These are phyloP conservation scores for Punica granatum DNA, from an alignment of 345 rosid species.

Conservation along the genomic window DNA sequence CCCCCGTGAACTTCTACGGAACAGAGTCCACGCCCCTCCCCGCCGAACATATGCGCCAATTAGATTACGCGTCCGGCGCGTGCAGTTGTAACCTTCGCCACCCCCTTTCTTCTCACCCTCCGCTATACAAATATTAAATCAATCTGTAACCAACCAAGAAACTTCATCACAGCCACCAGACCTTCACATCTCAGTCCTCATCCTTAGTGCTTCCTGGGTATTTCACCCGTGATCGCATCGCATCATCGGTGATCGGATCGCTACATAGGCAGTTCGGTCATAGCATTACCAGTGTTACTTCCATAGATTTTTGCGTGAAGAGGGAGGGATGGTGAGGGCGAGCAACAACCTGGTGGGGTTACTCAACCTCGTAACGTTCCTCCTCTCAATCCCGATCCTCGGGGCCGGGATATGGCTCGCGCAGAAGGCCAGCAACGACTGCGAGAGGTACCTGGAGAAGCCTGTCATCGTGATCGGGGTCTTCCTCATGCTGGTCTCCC, in stretches of 20 bases:
- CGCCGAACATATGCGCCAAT: neutral
- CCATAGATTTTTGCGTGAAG: no score
- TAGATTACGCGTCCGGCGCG: slow-evolving; percentile 2
- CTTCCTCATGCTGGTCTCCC: slow-evolving; percentile 64
- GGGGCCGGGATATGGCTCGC: slow-evolving; percentile 67
- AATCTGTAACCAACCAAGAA: neutral
- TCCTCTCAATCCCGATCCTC: slow-evolving; percentile 74
- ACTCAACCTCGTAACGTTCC: slow-evolving; percentile 66
- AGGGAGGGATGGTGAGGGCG: slow-evolving; percentile 29
- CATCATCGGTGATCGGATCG: neutral
- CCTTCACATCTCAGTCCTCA: neutral
- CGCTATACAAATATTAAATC: neutral
- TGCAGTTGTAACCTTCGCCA: neutral
- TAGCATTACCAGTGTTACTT: no score
- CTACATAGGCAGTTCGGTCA: no score
- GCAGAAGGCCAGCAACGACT: slow-evolving; percentile 49
- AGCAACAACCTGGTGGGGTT: slow-evolving; percentile 77
- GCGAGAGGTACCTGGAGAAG: slow-evolving; percentile 69
- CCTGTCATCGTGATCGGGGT: slow-evolving; percentile 66
- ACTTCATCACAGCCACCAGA: neutral
- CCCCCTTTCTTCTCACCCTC: neutral
- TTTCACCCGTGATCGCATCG: neutral
- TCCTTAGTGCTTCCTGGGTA: neutral
- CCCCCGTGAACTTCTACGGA: neutral
- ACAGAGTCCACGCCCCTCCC: neutral